A percentile compares a stretch with the other conserved stretches of the same genome.
Evolutionary conservation across 192 early-diverging fungal species (phyloP).

Genomic region (Martensiomyces pterosporus): DNA sequence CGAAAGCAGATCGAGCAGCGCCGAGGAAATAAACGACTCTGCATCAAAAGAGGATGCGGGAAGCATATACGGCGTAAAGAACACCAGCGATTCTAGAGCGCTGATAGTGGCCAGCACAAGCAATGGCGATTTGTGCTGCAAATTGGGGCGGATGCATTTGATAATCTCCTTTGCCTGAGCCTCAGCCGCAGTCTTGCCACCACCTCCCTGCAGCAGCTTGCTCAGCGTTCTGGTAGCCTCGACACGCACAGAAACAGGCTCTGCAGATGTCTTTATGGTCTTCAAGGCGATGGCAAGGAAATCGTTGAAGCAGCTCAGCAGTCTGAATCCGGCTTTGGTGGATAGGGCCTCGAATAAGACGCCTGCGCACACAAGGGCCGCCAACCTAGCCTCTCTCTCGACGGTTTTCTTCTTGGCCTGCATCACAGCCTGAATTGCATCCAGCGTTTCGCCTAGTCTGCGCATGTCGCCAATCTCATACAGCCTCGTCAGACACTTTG

Average conservation of each 20-base stretch:
- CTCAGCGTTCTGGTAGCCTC: constrained; percentile 66
- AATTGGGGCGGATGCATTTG: constrained; percentile 58
- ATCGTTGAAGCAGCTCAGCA: constrained; percentile 49
- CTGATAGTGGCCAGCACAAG: constrained; percentile 25
- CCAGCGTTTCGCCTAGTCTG: constrained; percentile 27
- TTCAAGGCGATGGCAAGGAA: constrained; percentile 19
- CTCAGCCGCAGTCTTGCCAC: constrained; percentile 67
- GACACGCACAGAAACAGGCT: constrained; percentile 58
- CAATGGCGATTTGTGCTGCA: constrained; percentile 66
- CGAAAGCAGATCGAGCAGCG: constrained; percentile 18
- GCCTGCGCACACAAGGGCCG: constrained; percentile 72
- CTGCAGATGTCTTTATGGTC: constrained; percentile 8
- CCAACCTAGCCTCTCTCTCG: constrained; percentile 13
- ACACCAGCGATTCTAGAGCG: constrained; percentile 22
- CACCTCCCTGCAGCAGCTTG: constrained; percentile 63
- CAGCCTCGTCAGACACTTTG: constrained; percentile 21
- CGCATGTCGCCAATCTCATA: constrained; percentile 39
- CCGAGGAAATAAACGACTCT: constrained; percentile 10
- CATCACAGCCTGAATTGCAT: constrained; percentile 27
- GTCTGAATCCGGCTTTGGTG: constrained; percentile 34
- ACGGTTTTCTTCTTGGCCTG: constrained; percentile 4
- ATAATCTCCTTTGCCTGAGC: constrained; percentile 65
- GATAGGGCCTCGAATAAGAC: constrained; percentile 70
- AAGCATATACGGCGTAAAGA: constrained; percentile 14
- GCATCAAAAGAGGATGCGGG: constrained; percentile 11